These are phyloP conservation scores for Trichoderma arundinaceum DNA, from an alignment of 2,329 filamentous ascomycete genomes.

Conservation along the genomic window DNA sequence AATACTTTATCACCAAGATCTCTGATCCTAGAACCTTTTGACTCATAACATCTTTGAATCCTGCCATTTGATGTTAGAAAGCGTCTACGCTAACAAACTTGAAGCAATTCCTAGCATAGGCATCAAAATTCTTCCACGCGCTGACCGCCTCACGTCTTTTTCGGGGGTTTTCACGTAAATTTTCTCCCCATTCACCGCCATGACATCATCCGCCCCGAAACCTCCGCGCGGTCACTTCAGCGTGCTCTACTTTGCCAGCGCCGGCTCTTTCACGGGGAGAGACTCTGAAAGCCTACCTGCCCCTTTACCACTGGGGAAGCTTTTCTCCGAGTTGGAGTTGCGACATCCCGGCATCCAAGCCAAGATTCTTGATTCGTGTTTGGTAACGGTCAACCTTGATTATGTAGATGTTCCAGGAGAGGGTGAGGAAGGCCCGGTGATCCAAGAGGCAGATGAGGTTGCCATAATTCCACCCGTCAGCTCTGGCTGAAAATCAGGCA, in stretches of 20 bases:
- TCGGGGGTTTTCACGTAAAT: constrained; percentile 11
- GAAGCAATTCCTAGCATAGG: background rate
- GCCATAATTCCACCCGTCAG: constrained; percentile 88
- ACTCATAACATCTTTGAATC: background rate
- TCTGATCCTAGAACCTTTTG: constrained; percentile 57
- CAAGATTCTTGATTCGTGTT: constrained; percentile 72
- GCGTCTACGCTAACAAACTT: constrained; percentile 25
- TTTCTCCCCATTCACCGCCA: background rate
- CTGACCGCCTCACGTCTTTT: background rate
- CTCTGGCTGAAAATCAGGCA: constrained; percentile 64
- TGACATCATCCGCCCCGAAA: constrained; percentile 50
- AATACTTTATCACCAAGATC: constrained; percentile 72
- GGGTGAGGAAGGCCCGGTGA: constrained; percentile 48
- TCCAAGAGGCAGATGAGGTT: constrained; percentile 79
- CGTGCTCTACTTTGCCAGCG: constrained; percentile 81
- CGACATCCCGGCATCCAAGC: constrained; percentile 71
- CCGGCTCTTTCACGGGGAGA: constrained; percentile 72
- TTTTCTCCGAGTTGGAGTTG: constrained; percentile 72
- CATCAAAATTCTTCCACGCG: background rate
- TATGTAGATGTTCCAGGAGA: constrained; percentile 73
- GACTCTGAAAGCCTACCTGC: constrained; percentile 69
- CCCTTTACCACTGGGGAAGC: constrained; percentile 64
- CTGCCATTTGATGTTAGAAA: background rate
- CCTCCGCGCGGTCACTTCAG: constrained; percentile 71
- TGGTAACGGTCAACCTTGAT: constrained; percentile 79